A percentile compares a stretch with the other conserved stretches of the same genome.
These are phyloP conservation scores for Pseudofabraea citricarpa DNA, from an alignment of 2,329 filamentous ascomycete species.

Conservation along the genomic window DNA sequence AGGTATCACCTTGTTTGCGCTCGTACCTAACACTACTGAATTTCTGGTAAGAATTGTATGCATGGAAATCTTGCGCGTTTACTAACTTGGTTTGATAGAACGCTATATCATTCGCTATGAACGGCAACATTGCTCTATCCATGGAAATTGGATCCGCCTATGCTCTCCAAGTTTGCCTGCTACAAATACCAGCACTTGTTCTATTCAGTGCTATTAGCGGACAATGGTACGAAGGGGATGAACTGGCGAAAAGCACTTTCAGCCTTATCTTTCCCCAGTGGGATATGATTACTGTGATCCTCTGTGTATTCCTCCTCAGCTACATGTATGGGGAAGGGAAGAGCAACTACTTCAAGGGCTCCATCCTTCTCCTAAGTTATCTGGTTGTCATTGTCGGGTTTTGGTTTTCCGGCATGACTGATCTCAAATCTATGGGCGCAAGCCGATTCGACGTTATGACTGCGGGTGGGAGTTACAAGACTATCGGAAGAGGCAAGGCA, in stretches of 20 bases:
- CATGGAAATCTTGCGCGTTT: conserved; percentile 11
- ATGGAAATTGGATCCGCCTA: conserved; percentile 99
- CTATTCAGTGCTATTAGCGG: conserved; percentile 80
- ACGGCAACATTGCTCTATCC: conserved; percentile 94
- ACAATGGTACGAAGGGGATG: conserved; percentile 45
- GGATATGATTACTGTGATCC: conserved; percentile 96
- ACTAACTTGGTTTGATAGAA: conserved; percentile 50
- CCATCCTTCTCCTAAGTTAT: conserved; percentile 88
- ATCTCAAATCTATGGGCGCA: conserved; percentile 25
- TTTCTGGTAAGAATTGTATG: conserved; percentile 65
- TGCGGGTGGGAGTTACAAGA: conserved; percentile 26
- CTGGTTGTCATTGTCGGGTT: conserved; percentile 88
- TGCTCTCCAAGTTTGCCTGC: conserved; percentile 88
- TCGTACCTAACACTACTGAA: conserved; percentile 97
- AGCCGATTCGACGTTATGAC: conserved; percentile 29
- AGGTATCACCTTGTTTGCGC: conserved; percentile 90
- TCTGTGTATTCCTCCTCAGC: conserved; percentile 92
- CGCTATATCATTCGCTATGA: conserved; percentile 99
- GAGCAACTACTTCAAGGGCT: conserved; percentile 99
- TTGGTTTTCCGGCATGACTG: conserved; percentile 65
- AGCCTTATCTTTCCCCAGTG: conserved; percentile 95
- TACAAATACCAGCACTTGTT: conserved; percentile 91
- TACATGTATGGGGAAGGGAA: conserved; percentile 99
- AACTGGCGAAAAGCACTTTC: conserved; percentile 62
- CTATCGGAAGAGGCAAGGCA: conserved; percentile 23